These are phyloP conservation scores for Apiospora kogelbergensis DNA, from an alignment of 2,329 filamentous ascomycete species.

Conservation along the genomic window DNA sequence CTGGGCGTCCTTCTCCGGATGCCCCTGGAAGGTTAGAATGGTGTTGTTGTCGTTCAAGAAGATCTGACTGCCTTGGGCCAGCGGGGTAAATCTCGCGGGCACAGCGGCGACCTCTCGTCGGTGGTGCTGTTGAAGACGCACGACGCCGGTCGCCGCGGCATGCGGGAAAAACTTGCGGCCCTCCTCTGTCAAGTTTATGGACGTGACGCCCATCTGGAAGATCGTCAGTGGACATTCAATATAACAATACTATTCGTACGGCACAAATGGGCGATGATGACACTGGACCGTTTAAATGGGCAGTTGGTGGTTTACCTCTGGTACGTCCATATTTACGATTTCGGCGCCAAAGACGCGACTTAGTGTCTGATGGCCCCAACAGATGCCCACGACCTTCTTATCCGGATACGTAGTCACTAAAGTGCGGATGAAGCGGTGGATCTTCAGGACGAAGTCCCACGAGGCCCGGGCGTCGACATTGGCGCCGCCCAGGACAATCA, in stretches of 20 bases:
- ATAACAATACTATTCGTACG: not conserved
- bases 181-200: constrained; percentile 31
- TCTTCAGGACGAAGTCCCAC: constrained; percentile 40
- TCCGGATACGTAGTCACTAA: constrained; percentile 30
- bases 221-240: not conserved
- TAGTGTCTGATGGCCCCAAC: constrained; percentile 48
- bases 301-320: constrained; percentile 32
- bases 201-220: constrained; percentile 12
- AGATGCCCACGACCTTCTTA: constrained; percentile 42
- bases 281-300: not conserved
- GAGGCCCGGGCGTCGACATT: constrained; percentile 41
- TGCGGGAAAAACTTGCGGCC: constrained; percentile 38
- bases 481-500: constrained; percentile 43
- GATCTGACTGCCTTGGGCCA: constrained; percentile 38
- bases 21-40: constrained; percentile 45
- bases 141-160: constrained; percentile 17
- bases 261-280: no score
- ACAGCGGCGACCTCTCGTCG: constrained; percentile 36
- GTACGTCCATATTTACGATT: constrained; percentile 36
- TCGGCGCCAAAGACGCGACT: constrained; percentile 37
- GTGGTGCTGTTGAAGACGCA: constrained; percentile 42
- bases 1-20: constrained; percentile 42
- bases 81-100: constrained; percentile 32
- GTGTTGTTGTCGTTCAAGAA: constrained; percentile 38
- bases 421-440: constrained; percentile 38